A percentile compares a stretch with the other conserved stretches of the same genome.
These are phyloP conservation scores for Rhizoclosmatium sp. DNA, from an alignment of 192 early-diverging fungal genomes.

Conservation along the genomic window DNA sequence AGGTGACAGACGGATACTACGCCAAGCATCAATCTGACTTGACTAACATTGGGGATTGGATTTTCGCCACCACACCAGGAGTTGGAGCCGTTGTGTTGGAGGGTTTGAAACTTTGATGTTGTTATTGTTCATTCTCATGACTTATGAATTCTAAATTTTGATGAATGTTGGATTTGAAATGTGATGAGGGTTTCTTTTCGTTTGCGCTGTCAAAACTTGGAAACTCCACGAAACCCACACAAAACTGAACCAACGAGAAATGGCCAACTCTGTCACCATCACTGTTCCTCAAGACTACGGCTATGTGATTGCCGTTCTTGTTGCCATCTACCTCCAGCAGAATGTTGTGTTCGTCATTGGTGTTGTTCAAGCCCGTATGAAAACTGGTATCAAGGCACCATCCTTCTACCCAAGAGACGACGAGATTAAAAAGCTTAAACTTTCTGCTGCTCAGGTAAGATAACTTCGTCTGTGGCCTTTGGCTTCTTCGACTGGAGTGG, in stretches of 20 bases:
- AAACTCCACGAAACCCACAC: neutral
- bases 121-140: neutral
- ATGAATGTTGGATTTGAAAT: neutral
- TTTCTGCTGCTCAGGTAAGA: constrained; percentile 10
- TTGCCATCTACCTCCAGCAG: constrained; percentile 34
- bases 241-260: neutral
- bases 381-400: constrained; percentile 30
- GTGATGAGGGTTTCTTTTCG: neutral
- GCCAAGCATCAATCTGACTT: constrained; percentile 38
- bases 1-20: constrained; percentile 72
- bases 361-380: constrained; percentile 6
- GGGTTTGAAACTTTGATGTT: neutral
- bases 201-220: neutral
- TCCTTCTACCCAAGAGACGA: constrained; percentile 31
- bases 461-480: neutral
- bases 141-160: neutral
- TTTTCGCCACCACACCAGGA: constrained; percentile 50
- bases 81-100: constrained; percentile 41
- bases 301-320: neutral
- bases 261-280: neutral
- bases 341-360: constrained; percentile 26
- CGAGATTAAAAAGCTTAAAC: constrained; percentile 33
- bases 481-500: neutral
- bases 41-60: constrained; percentile 41
- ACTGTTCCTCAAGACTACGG: constrained; percentile 22